These are phyloP conservation scores for Phyllosticta ampelicida DNA, from an alignment of 2,329 filamentous ascomycete species.

Conservation along the genomic window DNA sequence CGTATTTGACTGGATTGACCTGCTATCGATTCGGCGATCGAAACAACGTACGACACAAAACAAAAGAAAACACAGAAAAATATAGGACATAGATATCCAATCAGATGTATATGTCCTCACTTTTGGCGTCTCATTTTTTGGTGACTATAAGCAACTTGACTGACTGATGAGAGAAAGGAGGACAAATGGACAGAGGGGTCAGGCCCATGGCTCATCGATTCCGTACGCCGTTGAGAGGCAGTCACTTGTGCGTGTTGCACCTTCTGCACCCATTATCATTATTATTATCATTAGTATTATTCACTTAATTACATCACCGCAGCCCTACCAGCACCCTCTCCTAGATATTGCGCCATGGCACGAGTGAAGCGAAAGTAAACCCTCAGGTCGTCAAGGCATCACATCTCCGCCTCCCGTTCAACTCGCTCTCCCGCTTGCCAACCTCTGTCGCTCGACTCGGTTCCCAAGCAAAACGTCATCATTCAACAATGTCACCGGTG, in stretches of 20 bases:
- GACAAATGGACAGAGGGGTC: no score
- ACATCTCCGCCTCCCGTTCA: background rate
- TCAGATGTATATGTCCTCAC: background rate
- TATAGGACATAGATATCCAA: slow-evolving; percentile 10
- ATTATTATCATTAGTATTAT: no score
- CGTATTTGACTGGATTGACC: background rate
- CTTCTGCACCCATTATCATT: no score
- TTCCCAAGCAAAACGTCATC: no score
- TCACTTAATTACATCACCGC: background rate
- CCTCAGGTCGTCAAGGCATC: background rate
- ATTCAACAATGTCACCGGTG: background rate
- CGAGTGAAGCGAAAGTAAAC: background rate
- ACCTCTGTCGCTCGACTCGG: background rate
- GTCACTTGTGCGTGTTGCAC: background rate
- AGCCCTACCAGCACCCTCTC: background rate
- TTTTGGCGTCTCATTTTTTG: background rate
- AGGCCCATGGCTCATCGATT: no score
- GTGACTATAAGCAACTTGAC: no score
- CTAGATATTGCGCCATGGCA: background rate
- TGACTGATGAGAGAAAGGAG: no score
- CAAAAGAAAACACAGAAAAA: slow-evolving; percentile 3
- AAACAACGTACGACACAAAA: background rate
- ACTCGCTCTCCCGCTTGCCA: background rate
- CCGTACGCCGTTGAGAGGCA: no score
- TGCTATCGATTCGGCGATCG: no score